phyloP scores from a whole-genome alignment of 1,139 yeast species.

The Entelexis sorbosivorans region DNA sequence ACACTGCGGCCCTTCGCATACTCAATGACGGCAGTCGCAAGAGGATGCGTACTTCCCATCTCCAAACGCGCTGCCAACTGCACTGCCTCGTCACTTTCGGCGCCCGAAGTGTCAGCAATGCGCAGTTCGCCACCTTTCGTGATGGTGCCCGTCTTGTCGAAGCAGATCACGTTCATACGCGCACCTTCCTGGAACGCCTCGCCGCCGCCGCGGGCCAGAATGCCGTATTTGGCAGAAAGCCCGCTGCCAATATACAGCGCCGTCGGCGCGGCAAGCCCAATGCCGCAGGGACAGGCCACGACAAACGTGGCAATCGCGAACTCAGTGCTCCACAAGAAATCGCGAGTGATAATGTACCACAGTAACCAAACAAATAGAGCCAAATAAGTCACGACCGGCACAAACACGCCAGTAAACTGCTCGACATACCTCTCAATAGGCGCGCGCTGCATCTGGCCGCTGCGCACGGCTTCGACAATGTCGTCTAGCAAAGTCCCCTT shows the following conservation, averaged over 20 bases:
- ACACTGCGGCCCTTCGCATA: constrained; percentile 30
- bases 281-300: constrained; percentile 88
- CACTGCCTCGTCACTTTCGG: constrained; percentile 25
- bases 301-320: constrained; percentile 72
- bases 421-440: constrained; percentile 69
- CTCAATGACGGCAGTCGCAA: constrained; percentile 46
- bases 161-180: constrained; percentile 50
- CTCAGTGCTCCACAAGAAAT: constrained; percentile 55
- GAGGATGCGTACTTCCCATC: constrained; percentile 56
- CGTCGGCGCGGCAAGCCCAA: constrained; percentile 86
- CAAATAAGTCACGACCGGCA: constrained; percentile 51
- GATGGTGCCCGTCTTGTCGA: constrained; percentile 72
- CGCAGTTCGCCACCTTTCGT: constrained; percentile 47
- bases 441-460: constrained; percentile 63
- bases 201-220: constrained; percentile 71
- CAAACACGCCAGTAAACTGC: constrained; percentile 58
- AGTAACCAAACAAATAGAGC: constrained; percentile 57
- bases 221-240: constrained; percentile 69
- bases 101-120: constrained; percentile 38
- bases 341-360: constrained; percentile 58
- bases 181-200: constrained; percentile 73
- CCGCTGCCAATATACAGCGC: constrained; percentile 89
- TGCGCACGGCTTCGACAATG: constrained; percentile 58
- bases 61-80: constrained; percentile 54
- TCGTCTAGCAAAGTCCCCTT: constrained; percentile 60